phyloP scores from a whole-genome alignment of 208 protist genomes.

The Trypanosoma vivax region DNA sequence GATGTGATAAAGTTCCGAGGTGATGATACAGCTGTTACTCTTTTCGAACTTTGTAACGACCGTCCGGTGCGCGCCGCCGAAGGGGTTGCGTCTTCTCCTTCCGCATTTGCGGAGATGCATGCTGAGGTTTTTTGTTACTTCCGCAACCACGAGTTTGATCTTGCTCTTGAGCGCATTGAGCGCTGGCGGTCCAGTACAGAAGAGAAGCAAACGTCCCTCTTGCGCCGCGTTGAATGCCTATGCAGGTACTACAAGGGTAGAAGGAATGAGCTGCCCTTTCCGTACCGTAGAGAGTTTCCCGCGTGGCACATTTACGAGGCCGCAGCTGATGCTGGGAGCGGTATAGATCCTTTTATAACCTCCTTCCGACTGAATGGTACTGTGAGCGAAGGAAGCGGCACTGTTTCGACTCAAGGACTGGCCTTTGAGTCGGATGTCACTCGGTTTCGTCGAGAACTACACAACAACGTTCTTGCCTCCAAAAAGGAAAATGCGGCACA shows the following conservation, averaged over 20 bases:
- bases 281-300: conserved; percentile 59
- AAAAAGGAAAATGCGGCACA: background rate
- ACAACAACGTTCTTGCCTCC: conserved; percentile 42
- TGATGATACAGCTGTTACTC: conserved; percentile 41
- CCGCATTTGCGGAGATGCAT: conserved; percentile 55
- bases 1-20: conserved; percentile 59
- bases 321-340: conserved; percentile 8
- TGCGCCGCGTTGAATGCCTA: conserved; percentile 55
- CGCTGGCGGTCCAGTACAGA: conserved; percentile 17
- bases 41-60: conserved; percentile 62
- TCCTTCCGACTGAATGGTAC: background rate
- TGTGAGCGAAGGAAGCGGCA: conserved; percentile 11
- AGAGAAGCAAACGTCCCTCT: conserved; percentile 18
- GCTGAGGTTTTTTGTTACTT: conserved; percentile 70
- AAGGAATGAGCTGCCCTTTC: conserved; percentile 30
- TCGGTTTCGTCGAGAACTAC: conserved; percentile 67
- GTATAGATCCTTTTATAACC: background rate
- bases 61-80: conserved; percentile 3
- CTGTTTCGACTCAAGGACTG: conserved; percentile 9
- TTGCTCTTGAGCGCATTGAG: conserved; percentile 32
- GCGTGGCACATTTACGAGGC: conserved; percentile 71
- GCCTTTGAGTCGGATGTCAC: conserved; percentile 37
- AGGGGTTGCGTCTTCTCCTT: conserved; percentile 6
- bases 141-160: conserved; percentile 62
- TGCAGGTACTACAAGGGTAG: conserved; percentile 48